Base-by-base conservation (phyloP, 2,329 filamentous ascomycete species). In the Diplodia intermedia region DNA sequence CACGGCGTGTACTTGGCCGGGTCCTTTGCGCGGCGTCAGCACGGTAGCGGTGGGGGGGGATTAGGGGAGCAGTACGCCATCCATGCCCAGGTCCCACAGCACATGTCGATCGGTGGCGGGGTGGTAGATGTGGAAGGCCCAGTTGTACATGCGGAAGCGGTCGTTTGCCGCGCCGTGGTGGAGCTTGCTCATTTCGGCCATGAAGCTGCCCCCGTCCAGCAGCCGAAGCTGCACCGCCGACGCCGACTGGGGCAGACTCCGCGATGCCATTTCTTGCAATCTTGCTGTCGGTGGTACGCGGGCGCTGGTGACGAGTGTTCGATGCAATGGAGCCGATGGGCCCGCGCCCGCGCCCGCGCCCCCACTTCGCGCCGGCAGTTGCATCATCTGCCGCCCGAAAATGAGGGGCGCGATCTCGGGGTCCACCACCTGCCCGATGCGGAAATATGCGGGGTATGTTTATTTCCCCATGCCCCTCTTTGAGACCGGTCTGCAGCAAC, bases 141-240 rank as follows among this genome's bases (percentile, higher is more conserved):
- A 78, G 57, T 78, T 75, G 65, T 78, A 78, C 75, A 77, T 77
- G 38, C 76, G 74, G 70, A 75, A 77, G 18, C 70, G 74, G 23
- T 71, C 72, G 43, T 69, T 73, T 36, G 53, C 65, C 20, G 72
- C 72, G 11, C 72, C 74, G n/a, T 73, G 73, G 71, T 78, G 76
- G 55, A 78, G 63, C 47, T 72, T 73, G 47, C 69, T 69, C 20
- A 72, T 31, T 23, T 77, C 74, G 4, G 70, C 76, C 6, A 76
- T 70, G 56, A 78, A 77, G 49, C 76, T 78, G 7, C 76, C 76
- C 9, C 76, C 76, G 72, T 78, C 76, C 29, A 78, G 71, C 8
- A 78, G 68, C 2, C 71, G 72, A 8, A 78, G 66, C 6, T 73
- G 40, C 4, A 78, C 73, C 26, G 69, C 72, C 20, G 73, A 72